Base-by-base conservation (phyloP, 208 protist genomes). In the Strigomonas culicis region DNA sequence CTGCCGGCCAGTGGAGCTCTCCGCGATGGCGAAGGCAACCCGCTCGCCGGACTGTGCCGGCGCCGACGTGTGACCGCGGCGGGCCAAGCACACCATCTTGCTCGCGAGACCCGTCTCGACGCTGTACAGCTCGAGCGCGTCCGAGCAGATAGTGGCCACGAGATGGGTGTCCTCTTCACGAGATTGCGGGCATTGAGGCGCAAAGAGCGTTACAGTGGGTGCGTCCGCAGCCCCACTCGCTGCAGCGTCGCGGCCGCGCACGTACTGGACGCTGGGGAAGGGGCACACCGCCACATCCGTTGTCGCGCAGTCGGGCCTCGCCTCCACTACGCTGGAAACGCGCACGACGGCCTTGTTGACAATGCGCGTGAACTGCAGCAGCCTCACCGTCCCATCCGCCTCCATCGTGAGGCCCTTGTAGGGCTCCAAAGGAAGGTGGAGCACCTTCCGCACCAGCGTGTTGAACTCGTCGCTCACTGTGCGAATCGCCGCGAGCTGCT, bases 361-460 rank as follows among this genome's bases (percentile, higher is more conserved):
- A 4, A 88, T 68, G 7, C 71, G 75, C 21, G 77, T 77, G 43
- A 84, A 87, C 27, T 74, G 77, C 22, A 90, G 61, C 3, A 88
- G 36, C 27, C 70, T 74, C 25, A 86, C 59, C 31, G 52, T 68
- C 10, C 82, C 83, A 41, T 30, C 65, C 39, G 67, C 72, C 34
- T 77, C 77, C 17, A 93, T 47, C 7, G 75, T 63, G 24, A 93
- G 25, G 6, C 72, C 47, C 4, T 72, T 75, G 39, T 59, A 59
- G 22, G 75, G 55, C n/a, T 86, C 75, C 27, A 64, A 56, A 25
- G 78, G 59, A 21, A 84, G 70, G 62, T 83, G 74, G 21, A 49
- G 52, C 4, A 75, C 66, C 4, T 57, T 68, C 28, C 77, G 34
- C 22, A 84, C 60, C 32, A 83, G 79, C 25, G 77, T 60, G 10